Base-by-base conservation (phyloP, 495 filamentous ascomycete species). In the Glarea lozoyensis region DNA sequence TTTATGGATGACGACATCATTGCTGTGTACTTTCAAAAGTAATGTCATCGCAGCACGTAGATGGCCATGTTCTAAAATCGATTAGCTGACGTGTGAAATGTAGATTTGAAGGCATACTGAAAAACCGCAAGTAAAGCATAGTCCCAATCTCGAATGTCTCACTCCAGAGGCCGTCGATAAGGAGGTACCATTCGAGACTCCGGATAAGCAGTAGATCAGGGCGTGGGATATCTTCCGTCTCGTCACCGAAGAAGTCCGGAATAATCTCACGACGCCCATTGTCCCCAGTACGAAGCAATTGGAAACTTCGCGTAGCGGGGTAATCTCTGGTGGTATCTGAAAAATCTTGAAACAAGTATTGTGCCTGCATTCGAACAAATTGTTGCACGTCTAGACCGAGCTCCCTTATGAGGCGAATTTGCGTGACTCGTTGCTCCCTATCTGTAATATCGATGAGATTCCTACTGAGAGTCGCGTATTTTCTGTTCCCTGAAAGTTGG, bases 141-240 rank as follows among this genome's bases (percentile, higher is more conserved):
- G 72, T 68, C 25, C 84, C 79, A 27, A 75, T 70, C 12, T 65
- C 50, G 61, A 89, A 87, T 2, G 87, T 82, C 45, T 84, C 71
- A 20, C 67, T 58, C 71, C 84, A 87, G 42, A 86, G 68, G 1
- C 72, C 80, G 19, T 83, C 78, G 11, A 86, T 67, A 34, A 82
- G 64, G 46, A 84, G 61, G 56, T 86, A 81, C 92, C 92, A 98
- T 52, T 94, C 84, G 42, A 95, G 59, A 41, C 81, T 78, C 27
- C 81, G 73, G 37, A 96, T 87, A 44, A 95, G 64, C 31, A 73
- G 63, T 36, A 84, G 75, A 45, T 94, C 86, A 38, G 74, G 60
- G 11, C 61, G 58, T 40, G 94, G 85, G 36, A 75, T 60, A 9
- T 60, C 58, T 11, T 76, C 72, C 12, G 77, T 55, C 30, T 75